A percentile compares a stretch with the other conserved stretches of the same genome.
These are phyloP conservation scores for Mesotaenium endlicherianum DNA, from an alignment of 139 green algal species.

Conservation along the genomic window DNA sequence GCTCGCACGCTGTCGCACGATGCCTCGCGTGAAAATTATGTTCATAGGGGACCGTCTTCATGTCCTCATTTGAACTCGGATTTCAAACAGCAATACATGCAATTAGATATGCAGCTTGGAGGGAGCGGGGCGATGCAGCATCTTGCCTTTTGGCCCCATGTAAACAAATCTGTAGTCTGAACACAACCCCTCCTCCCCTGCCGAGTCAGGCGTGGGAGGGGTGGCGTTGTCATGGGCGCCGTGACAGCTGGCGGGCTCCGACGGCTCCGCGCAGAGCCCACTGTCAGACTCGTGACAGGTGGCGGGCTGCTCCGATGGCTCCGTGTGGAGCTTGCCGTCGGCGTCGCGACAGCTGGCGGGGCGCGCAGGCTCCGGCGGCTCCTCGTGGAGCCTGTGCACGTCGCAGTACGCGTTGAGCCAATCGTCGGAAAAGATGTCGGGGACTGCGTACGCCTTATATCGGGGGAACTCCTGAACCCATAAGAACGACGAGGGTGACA, in stretches of 20 bases:
- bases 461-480: slow-evolving; percentile 60
- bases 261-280: background rate
- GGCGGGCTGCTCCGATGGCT: background rate
- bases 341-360: background rate
- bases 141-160: slow-evolving; percentile 60
- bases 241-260: background rate
- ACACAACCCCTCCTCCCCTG: slow-evolving; percentile 16
- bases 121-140: no score
- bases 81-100: no score
- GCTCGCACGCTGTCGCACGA: no score
- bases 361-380: background rate
- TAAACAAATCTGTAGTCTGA: slow-evolving; percentile 85
- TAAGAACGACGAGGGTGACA: background rate
- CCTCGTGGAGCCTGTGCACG: background rate
- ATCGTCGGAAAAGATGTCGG: slow-evolving; percentile 73
- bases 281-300: background rate
- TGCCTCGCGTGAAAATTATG: no score
- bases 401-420: slow-evolving; percentile 89
- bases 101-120: no score
- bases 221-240: no score
- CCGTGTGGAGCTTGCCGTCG: background rate
- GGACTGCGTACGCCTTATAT: slow-evolving; percentile 66
- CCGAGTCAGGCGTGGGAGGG: background rate
- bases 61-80: no score
- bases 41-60: no score